A percentile compares a stretch with the other conserved stretches of the same genome.
phyloP scores from a whole-genome alignment of 2,329 filamentous ascomycete species.

The Cladorrhinum sp. region DNA sequence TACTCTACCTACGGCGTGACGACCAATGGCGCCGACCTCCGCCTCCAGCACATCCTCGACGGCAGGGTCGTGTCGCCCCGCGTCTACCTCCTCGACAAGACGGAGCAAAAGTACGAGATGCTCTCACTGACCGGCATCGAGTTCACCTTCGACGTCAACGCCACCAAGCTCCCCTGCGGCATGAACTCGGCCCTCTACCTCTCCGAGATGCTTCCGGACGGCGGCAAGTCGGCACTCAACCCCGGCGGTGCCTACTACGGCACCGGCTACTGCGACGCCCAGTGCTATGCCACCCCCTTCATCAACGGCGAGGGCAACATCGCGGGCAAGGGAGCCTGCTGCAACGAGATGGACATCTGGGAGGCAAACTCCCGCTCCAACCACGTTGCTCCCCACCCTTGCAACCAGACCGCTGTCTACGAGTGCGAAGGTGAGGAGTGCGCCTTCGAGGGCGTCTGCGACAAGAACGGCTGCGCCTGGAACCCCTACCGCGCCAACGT shows the following conservation, averaged over 20 bases:
- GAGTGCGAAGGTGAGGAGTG: conserved; percentile 38
- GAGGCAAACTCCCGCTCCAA: conserved; percentile 41
- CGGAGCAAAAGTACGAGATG: conserved; percentile 53
- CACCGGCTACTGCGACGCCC: conserved; percentile 35
- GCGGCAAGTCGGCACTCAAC: conserved; percentile 44
- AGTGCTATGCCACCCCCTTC: conserved; percentile 45
- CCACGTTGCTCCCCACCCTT: conserved; percentile 33
- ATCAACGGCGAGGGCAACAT: conserved; percentile 40
- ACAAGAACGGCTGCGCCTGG: conserved; percentile 39
- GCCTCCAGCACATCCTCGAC: conserved; percentile 31
- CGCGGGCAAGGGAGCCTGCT: conserved; percentile 22
- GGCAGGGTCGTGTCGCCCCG: conserved; percentile 36
- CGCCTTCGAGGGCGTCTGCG: conserved; percentile 30
- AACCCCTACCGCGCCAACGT: conserved; percentile 38
- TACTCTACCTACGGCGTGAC: conserved; percentile 30
- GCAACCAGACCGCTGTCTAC: conserved; percentile 38
- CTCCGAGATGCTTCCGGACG: conserved; percentile 54
- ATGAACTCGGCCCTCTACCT: conserved; percentile 64
- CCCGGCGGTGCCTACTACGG: conserved; percentile 55
- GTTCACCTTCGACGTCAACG: conserved; percentile 62
- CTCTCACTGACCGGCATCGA: conserved; percentile 57
- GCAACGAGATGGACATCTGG: conserved; percentile 34
- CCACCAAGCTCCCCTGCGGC: conserved; percentile 59
- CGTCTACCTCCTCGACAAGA: conserved; percentile 53
- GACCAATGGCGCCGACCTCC: conserved; percentile 40